Evolutionary conservation across 371 early-diverging fungal species (phyloP), one percentile per base, ranked within the genome.

Genomic region (Batkoa obscura): DNA sequence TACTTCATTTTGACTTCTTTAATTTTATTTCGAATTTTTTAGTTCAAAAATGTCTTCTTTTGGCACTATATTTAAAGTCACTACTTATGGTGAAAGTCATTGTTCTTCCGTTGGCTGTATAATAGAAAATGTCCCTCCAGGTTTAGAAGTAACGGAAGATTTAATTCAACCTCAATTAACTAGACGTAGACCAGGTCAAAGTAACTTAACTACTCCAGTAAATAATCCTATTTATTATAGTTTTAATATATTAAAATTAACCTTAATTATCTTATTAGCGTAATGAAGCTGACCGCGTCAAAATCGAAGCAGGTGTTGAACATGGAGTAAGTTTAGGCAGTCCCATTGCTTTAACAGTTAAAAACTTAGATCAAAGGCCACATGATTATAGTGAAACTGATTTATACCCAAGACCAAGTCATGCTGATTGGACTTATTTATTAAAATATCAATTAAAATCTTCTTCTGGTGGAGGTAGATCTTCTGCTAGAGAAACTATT

Each of bases 21-120:
- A 23, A 23, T 23, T 23, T 23, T 23, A 23, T 23, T 23, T 23
- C 23, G 23, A 23, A 23, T 23, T 23, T 23, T 23, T 23, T 23
- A 23, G 0, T 23, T 23, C 41, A 45, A 45, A 45, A 13, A 87
- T 87, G 88, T 83, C 83, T 59, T 77, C 82, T 17, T 87, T 86
- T 70, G 88, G 88, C 57, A 75, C 70, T 42, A 62, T 74, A 55
- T 87, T 76, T 70, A 79, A 86, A 59, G 87, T 94, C 35, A 90
- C 91, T n/a, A 96, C 95, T 43, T 94, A 83, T 68, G 94, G 97
- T 60, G 97, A 96, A 74, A 91, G 92, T 17, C 97, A 96, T 73
- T 95, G 97, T 75, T 90, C 90, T 60, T 90, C 84, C 32, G 95
- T 96, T 1, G 95, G 95, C 45, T 93, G 93, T 59, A 91, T 96